A percentile compares a stretch with the other conserved stretches of the same genome.
These are phyloP conservation scores for Citrus glauca DNA, from an alignment of 345 rosid species.

Conservation along the genomic window DNA sequence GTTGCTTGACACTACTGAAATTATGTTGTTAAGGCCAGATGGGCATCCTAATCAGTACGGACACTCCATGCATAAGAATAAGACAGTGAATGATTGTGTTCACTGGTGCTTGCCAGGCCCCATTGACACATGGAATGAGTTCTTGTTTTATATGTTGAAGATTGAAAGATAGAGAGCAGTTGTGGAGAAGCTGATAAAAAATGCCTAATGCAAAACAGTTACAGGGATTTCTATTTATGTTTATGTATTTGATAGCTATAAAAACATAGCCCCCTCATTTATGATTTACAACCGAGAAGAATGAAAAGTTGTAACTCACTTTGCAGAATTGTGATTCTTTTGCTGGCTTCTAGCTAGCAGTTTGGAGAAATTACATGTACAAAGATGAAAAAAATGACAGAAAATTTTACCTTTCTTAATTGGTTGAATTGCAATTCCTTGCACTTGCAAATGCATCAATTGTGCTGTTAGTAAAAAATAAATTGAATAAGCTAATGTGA, in stretches of 20 bases:
- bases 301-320: neutral
- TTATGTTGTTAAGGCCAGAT: slow-evolving; percentile 61
- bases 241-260: neutral
- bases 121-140: slow-evolving; percentile 67
- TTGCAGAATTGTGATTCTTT: neutral
- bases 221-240: neutral
- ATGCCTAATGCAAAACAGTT: slow-evolving; percentile 1
- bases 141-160: slow-evolving; percentile 52
- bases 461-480: neutral
- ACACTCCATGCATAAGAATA: slow-evolving; percentile 24
- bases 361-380: neutral
- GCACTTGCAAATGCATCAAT: neutral
- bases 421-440: neutral
- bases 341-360: neutral
- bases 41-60: slow-evolving; percentile 52
- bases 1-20: slow-evolving; percentile 44
- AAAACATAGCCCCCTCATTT: neutral
- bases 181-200: slow-evolving; percentile 4
- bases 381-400: neutral
- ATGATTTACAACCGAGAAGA: neutral
- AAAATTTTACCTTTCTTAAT: neutral
- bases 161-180: slow-evolving; percentile 17
- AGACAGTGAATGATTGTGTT: slow-evolving; percentile 48
- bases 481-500: neutral
- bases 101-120: slow-evolving; percentile 96